phyloP scores from a whole-genome alignment of 805 yeast genomes.

The Metschnikowia vanudenii region DNA sequence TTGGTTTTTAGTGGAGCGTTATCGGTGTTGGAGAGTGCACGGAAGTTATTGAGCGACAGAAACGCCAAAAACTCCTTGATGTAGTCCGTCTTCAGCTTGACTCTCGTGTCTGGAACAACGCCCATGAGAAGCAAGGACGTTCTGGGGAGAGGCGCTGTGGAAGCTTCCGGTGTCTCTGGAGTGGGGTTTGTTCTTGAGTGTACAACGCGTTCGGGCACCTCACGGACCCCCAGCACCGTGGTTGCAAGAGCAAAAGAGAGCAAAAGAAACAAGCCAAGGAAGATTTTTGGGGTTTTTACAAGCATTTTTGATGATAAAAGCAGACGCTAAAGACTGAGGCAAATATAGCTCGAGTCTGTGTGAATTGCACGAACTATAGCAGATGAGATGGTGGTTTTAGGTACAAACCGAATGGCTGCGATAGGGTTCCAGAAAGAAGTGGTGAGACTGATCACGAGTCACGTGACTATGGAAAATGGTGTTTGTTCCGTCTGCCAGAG shows the following conservation, averaged over 20 bases:
- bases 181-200: slow-evolving; percentile 8
- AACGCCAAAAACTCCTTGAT: slow-evolving; percentile 25
- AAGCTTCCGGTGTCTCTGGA: background rate
- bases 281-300: background rate
- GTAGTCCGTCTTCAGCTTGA: slow-evolving; percentile 24
- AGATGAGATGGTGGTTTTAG: background rate
- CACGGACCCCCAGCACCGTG: slow-evolving; percentile 15
- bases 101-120: slow-evolving; percentile 11
- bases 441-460: background rate
- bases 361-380: slow-evolving; percentile 1
- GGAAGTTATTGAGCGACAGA: slow-evolving; percentile 13
- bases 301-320: background rate
- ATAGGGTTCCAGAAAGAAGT: background rate
- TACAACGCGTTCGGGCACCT: slow-evolving; percentile 14
- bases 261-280: slow-evolving; percentile 1
- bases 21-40: slow-evolving; percentile 8
- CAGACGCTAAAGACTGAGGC: background rate
- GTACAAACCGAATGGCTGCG: slow-evolving; percentile 3
- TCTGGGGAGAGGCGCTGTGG: background rate
- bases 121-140: slow-evolving; percentile 9
- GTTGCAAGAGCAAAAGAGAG: slow-evolving; percentile 9
- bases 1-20: slow-evolving; percentile 23
- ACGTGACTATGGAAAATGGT: too few species aligned
- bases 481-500: too few species aligned
- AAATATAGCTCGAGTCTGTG: background rate